A percentile compares a stretch with the other conserved stretches of the same genome.
phyloP scores from a whole-genome alignment of 1,284 basidiomycete genomes.

The Stygiomarasmius scandens region DNA sequence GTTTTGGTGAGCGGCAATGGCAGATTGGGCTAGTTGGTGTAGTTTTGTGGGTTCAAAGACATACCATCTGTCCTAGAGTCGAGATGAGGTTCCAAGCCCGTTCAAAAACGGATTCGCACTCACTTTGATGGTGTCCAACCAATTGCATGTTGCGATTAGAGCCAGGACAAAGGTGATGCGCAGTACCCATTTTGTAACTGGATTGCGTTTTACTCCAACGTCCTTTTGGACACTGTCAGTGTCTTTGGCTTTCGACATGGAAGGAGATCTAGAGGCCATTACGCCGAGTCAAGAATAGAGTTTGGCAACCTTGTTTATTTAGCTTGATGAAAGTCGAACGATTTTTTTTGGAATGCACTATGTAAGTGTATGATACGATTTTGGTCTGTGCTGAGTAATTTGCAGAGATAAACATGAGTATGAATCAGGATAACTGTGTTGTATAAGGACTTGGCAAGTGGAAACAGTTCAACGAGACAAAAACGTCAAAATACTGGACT shows the following conservation, averaged over 20 bases:
- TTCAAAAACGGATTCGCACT: neutral
- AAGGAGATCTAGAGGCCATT: neutral
- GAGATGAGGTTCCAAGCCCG: neutral
- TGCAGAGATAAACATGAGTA: too few relatives aligned
- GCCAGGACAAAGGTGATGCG: conserved; percentile 42
- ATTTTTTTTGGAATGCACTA: neutral
- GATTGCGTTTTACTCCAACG: neutral
- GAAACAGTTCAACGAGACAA: too few relatives aligned
- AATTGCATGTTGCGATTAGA: conserved; percentile 46
- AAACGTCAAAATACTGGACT: too few relatives aligned
- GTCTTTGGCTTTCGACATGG: neutral
- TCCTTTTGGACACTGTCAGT: neutral
- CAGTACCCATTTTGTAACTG: conserved; percentile 43
- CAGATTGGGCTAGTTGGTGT: conserved; percentile 69
- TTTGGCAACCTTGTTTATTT: neutral
- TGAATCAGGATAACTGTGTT: too few relatives aligned
- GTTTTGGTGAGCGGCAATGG: conserved; percentile 63
- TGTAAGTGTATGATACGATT: neutral
- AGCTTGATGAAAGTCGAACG: neutral
- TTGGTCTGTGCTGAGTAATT: too few relatives aligned
- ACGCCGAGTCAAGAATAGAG: neutral
- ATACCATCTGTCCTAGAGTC: conserved; percentile 68
- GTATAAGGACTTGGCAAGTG: too few relatives aligned
- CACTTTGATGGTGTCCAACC: conserved; percentile 62
- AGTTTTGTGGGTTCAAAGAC: conserved; percentile 69